Evolutionary conservation across 371 early-diverging fungal genomes (phyloP), one percentile per base, ranked within the genome.

Genomic region (Syncephalastrum contaminatum): DNA sequence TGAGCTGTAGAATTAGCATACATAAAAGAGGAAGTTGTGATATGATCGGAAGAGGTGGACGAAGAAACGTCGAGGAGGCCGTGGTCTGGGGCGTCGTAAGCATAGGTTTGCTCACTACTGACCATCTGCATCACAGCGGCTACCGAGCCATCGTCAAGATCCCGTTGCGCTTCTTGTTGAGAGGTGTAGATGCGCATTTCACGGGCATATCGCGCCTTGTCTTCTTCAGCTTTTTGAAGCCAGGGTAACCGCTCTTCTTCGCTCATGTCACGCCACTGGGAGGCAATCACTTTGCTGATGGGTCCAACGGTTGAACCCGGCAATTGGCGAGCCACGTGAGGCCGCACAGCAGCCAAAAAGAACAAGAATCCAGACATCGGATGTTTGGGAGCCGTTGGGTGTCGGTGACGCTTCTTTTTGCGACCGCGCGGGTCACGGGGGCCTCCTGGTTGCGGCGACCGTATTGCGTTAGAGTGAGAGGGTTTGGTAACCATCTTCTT

Each of bases 301-400:
- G 87, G 85, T 1, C 89, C 88, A 25, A 87, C 82, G n/a, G 85
- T 81, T 39, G 77, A 82, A 15, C 87, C 87, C 12, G 88, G 82
- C 48, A 79, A 69, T 60, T 83, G 80, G 43, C 72, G 71, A 14
- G 84, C 81, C 43, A 84, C 73, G 7, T 74, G 56, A 5, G 83
- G 84, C 41, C 88, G 67, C 50, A 81, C 81, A 5, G 82, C 82
- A 10, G 80, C 81, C 41, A 88, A 62, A 48, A 82, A 91, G 53
- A 84, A 88, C 20, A 91, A 62, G 59, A 89, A 91, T 12, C 86
- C 89, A 15, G 88, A 87, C 81, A 89, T 88, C 41, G 91, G 90
- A 55, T 91, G 91, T 50, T 88, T 88, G 27, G 91, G 91, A 4
- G 88, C 88, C 59, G 79, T 76, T 1, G 88, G 88, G 48, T 88